Evolutionary conservation across 495 filamentous ascomycete genomes (phyloP).

Genomic region (Penicillium flavigenum): DNA sequence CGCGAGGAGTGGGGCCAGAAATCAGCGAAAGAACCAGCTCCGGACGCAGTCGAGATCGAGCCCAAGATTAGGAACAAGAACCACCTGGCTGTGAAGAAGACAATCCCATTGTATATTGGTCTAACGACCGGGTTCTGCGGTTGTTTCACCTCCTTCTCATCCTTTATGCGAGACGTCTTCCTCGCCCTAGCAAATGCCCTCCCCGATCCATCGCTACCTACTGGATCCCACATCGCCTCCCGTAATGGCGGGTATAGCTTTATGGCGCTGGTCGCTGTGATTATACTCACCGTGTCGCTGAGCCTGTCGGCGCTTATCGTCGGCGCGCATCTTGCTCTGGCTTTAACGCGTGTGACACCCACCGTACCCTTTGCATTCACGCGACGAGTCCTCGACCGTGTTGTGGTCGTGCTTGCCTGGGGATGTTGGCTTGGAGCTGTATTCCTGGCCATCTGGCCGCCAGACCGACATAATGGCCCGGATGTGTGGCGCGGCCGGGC

Average conservation of each 20-base stretch:
- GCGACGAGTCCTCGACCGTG: constrained; percentile 61
- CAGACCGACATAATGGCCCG: constrained; percentile 48
- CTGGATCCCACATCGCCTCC: constrained; percentile 22
- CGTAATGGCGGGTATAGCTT: constrained; percentile 81
- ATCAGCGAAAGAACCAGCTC: constrained; percentile 1
- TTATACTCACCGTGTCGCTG: constrained; percentile 65
- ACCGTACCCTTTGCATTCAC: constrained; percentile 56
- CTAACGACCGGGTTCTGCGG: constrained; percentile 94
- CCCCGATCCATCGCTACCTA: constrained; percentile 43
- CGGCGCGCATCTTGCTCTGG: constrained; percentile 72
- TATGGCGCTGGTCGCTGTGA: constrained; percentile 71
- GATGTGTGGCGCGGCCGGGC: constrained; percentile 68
- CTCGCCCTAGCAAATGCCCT: constrained; percentile 79
- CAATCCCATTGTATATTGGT: constrained; percentile 86
- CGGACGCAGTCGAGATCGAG: constrained; percentile 23
- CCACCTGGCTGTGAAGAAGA: constrained; percentile 63
- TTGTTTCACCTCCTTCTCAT: constrained; percentile 87
- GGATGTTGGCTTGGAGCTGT: constrained; percentile 79
- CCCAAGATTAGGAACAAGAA: constrained; percentile 22
- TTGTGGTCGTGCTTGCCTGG: constrained; percentile 61
- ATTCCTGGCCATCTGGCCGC: constrained; percentile 71
- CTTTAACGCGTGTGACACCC: constrained; percentile 48
- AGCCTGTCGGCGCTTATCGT: constrained; percentile 50
- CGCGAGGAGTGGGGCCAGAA: constrained; percentile 57
- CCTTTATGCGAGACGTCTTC: constrained; percentile 83